Conservation (phyloP, 805 yeast genomes). For the Cyberlindnera subsufficiens region DNA sequence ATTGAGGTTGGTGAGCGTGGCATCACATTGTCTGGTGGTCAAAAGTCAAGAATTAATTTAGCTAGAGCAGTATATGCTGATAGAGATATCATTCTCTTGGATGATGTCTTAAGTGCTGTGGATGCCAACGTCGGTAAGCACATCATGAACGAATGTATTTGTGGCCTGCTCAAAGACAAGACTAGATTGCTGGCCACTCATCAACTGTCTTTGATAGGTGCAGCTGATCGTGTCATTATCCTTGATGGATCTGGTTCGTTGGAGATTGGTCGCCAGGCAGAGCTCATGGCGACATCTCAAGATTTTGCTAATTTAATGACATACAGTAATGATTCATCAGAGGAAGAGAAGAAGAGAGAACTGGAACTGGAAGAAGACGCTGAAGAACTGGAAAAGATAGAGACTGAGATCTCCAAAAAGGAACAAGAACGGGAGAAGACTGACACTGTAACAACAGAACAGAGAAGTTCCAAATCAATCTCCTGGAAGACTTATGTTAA, state of each 20-base stretch:
- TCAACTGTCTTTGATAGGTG: conserved; percentile 63
- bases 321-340: conserved; percentile 31
- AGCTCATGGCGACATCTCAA: conserved; percentile 38
- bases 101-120: conserved; percentile 80
- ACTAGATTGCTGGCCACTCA: conserved; percentile 83
- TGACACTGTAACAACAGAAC: conserved; percentile 18
- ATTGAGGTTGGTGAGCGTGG: conserved; percentile 87
- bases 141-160: conserved; percentile 62
- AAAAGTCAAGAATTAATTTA: conserved; percentile 72
- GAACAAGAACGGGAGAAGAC: not conserved
- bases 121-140: conserved; percentile 85
- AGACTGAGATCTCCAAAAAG: conserved; percentile 5
- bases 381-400: conserved; percentile 17
- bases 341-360: conserved; percentile 21
- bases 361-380: conserved; percentile 26
- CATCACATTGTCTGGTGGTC: conserved; percentile 84
- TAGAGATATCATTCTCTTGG: conserved; percentile 61
- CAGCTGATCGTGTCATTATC: conserved; percentile 66
- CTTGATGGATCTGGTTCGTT: conserved; percentile 59
- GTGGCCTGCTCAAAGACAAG: conserved; percentile 47
- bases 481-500: conserved; percentile 30
- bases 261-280: conserved; percentile 54
- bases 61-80: conserved; percentile 77
- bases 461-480: conserved; percentile 16
- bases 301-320: conserved; percentile 49